A percentile compares a stretch with the other conserved stretches of the same genome.
Evolutionary conservation across 106 monocot genomes (phyloP).

Genomic region (Agapanthus africanus): DNA sequence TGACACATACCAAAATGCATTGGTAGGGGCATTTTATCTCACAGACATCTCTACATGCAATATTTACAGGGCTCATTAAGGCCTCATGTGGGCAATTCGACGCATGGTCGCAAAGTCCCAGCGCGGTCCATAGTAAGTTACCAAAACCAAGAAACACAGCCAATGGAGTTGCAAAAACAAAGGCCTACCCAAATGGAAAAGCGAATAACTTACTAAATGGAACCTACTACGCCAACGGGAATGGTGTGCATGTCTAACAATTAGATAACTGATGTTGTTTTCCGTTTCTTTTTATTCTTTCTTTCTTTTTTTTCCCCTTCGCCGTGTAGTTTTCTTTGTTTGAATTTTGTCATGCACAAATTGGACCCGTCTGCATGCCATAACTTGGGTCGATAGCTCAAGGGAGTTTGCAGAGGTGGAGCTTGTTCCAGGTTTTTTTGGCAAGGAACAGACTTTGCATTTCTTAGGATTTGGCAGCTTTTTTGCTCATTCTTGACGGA

Average conservation of each 20-base stretch:
- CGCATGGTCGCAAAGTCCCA: constrained; percentile 15
- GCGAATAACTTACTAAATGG: constrained; percentile 21
- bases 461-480: not conserved
- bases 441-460: constrained; percentile 12
- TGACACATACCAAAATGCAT: not conserved
- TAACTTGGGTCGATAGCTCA: not conserved
- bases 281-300: too few relatives aligned
- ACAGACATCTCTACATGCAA: not conserved
- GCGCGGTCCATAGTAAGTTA: not conserved
- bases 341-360: constrained; percentile 5
- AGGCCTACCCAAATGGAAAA: constrained; percentile 20
- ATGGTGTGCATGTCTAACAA: constrained; percentile 36
- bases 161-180: not conserved
- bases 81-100: constrained; percentile 62
- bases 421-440: constrained; percentile 32
- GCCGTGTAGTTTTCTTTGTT: not conserved
- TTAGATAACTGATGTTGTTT: not conserved
- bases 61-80: constrained; percentile 48
- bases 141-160: not conserved
- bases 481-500: not conserved
- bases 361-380: not conserved
- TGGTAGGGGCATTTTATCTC: not conserved
- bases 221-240: constrained; percentile 25
- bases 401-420: constrained; percentile 9
- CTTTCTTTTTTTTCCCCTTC: not conserved